A percentile compares a stretch with the other conserved stretches of the same genome.
These are phyloP conservation scores for Trypethelium eluteriae DNA, from an alignment of 495 filamentous ascomycete species.

Conservation along the genomic window DNA sequence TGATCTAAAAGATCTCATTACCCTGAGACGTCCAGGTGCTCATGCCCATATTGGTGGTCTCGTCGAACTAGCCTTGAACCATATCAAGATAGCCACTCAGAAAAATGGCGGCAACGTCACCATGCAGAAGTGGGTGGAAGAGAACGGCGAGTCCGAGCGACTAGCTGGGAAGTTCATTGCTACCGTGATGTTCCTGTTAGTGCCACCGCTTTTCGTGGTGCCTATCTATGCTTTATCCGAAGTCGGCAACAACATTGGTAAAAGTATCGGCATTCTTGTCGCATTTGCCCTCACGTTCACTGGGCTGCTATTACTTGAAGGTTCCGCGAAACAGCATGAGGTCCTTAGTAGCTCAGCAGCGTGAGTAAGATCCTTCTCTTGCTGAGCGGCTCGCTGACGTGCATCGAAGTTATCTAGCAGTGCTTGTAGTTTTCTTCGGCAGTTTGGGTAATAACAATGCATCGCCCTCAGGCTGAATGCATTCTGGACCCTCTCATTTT, in stretches of 20 bases:
- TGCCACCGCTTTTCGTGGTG: not conserved
- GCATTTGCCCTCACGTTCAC: slow-evolving; percentile 1
- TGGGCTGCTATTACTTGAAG: not conserved
- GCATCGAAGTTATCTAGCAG: not conserved
- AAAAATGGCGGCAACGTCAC: not conserved
- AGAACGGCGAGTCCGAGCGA: not conserved
- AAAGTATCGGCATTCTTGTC: not conserved
- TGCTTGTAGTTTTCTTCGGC: not conserved
- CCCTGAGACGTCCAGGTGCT: not conserved
- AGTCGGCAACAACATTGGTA: not conserved
- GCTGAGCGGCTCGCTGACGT: not conserved
- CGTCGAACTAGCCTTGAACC: not conserved
- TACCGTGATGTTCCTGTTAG: not conserved
- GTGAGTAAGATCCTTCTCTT: not conserved
- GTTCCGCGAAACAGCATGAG: not conserved
- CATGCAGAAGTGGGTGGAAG: not conserved
- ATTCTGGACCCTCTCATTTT: too few relatives aligned
- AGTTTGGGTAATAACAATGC: not conserved
- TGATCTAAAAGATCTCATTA: not conserved
- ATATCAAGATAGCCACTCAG: not conserved
- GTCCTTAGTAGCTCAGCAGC: not conserved
- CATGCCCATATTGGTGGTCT: not conserved
- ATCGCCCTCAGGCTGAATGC: too few relatives aligned
- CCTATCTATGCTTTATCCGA: not conserved
- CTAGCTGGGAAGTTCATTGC: not conserved